Conservation (phyloP, 495 filamentous ascomycete genomes). For the Xylaria longipes region DNA sequence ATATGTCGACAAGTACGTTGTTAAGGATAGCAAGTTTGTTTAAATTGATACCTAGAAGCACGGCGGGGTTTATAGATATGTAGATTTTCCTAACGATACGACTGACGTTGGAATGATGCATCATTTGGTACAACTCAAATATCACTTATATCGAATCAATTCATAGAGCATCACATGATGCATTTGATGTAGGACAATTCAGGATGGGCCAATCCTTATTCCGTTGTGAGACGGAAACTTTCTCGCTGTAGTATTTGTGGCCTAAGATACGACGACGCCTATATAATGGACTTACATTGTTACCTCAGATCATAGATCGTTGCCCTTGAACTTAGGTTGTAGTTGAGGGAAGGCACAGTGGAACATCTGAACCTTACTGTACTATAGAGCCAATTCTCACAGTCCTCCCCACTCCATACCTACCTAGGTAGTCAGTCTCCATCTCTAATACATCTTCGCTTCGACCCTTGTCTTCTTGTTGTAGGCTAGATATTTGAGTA, state of each 20-base stretch:
- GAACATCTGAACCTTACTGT: too few species aligned
- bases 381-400: too few species aligned
- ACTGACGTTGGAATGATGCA: not conserved
- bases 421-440: too few species aligned
- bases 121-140: not conserved
- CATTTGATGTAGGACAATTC: not conserved
- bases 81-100: conserved; percentile 12
- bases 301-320: not conserved
- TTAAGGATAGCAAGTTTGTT: conserved; percentile 62
- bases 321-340: not conserved
- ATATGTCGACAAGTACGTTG: conserved; percentile 92
- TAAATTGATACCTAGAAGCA: conserved; percentile 32
- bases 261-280: not conserved
- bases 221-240: not conserved
- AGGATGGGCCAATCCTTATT: not conserved
- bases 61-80: conserved; percentile 1
- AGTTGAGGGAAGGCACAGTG: too few species aligned
- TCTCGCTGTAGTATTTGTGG: not conserved
- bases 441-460: too few species aligned
- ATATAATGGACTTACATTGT: not conserved
- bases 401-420: too few species aligned
- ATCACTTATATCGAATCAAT: conserved; percentile 4
- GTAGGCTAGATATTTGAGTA: not conserved
- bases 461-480: too few species aligned
- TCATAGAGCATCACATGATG: not conserved